Evolutionary conservation across 495 filamentous ascomycete genomes (phyloP).

Genomic region (Aspergillus biplanus): DNA sequence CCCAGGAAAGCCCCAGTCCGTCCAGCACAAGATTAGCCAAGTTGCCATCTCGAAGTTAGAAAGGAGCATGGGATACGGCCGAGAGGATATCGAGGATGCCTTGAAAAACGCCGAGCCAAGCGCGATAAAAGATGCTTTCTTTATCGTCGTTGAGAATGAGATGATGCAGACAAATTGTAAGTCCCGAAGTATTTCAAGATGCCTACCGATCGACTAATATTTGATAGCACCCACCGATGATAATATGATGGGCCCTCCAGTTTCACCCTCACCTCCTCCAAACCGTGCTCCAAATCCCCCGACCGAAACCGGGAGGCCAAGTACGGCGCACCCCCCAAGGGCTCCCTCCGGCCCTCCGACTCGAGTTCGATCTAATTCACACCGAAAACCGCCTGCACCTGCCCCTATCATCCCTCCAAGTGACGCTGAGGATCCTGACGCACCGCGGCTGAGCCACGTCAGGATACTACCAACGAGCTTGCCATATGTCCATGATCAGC

Average conservation of each 20-base stretch:
- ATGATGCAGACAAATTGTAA: constrained; percentile 93
- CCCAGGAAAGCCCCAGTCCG: constrained; percentile 71
- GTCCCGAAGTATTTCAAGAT: constrained; percentile 19
- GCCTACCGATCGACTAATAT: constrained; percentile 20
- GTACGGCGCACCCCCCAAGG: constrained; percentile 31
- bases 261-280: constrained; percentile 29
- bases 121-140: constrained; percentile 97
- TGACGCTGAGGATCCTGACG: constrained; percentile 36
- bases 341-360: constrained; percentile 21
- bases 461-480: constrained; percentile 88
- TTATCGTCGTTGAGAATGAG: constrained; percentile 96
- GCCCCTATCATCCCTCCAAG: constrained; percentile 32
- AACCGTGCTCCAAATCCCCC: constrained; percentile 26
- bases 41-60: constrained; percentile 92
- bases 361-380: constrained; percentile 33
- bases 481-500: constrained; percentile 85
- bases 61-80: constrained; percentile 95
- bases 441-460: constrained; percentile 69
- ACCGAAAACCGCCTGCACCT: constrained; percentile 26
- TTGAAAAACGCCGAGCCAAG: constrained; percentile 89
- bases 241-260: constrained; percentile 37
- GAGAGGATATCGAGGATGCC: constrained; percentile 93
- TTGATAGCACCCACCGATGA: constrained; percentile 47
- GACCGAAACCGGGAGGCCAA: constrained; percentile 27
- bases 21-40: constrained; percentile 88